A percentile compares a stretch with the other conserved stretches of the same genome.
Evolutionary conservation across 208 protist species (phyloP).

Genomic region (Crithidia acanthocephali): DNA sequence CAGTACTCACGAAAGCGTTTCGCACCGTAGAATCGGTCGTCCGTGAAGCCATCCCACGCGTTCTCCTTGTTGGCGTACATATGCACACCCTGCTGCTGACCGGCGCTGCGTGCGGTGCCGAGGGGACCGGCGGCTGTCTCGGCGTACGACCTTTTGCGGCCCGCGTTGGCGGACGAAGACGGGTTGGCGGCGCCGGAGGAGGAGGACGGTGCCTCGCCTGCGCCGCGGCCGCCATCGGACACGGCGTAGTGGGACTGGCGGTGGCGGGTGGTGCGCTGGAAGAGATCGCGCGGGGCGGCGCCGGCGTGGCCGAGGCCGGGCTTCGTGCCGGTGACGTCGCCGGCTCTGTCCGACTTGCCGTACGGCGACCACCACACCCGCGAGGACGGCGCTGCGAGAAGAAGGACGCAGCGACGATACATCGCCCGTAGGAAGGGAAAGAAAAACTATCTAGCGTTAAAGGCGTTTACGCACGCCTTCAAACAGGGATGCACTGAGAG

Average conservation of each 20-base stretch:
- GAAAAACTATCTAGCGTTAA: neutral
- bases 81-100: constrained; percentile 53
- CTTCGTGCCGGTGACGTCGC: constrained; percentile 17
- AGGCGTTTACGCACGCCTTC: neutral
- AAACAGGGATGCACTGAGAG: neutral
- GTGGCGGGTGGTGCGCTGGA: constrained; percentile 30
- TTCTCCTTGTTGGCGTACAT: constrained; percentile 92
- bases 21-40: constrained; percentile 84
- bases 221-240: constrained; percentile 21
- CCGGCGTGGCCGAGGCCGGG: constrained; percentile 23
- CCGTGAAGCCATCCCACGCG: constrained; percentile 82
- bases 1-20: constrained; percentile 82
- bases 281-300: constrained; percentile 30
- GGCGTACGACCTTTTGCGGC: constrained; percentile 33
- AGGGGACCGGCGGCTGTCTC: constrained; percentile 33
- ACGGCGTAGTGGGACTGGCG: constrained; percentile 34
- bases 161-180: neutral
- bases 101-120: constrained; percentile 22
- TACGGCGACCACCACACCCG: constrained; percentile 30
- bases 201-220: neutral
- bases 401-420: constrained; percentile 16
- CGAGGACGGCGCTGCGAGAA: constrained; percentile 7
- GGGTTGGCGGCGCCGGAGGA: neutral
- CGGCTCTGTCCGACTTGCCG: constrained; percentile 27
- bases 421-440: constrained; percentile 1